A percentile compares a stretch with the other conserved stretches of the same genome.
These are phyloP conservation scores for Fistulinella prunicolor DNA, from an alignment of 768 basidiomycete species.

Conservation along the genomic window DNA sequence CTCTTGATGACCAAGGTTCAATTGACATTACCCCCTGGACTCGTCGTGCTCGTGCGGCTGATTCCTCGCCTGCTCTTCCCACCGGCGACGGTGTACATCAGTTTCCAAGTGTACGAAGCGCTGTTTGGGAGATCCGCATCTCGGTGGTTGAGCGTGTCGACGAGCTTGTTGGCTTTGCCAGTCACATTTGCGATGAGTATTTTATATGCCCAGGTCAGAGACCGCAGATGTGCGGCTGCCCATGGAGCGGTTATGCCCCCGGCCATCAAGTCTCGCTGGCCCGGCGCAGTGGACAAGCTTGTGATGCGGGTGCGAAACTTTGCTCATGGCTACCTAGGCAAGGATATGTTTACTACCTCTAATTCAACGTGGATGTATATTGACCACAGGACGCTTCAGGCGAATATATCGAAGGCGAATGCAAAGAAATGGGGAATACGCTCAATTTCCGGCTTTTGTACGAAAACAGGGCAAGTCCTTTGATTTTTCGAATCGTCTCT, in stretches of 20 bases:
- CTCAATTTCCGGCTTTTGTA: constrained; percentile 20
- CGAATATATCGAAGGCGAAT: constrained; percentile 12
- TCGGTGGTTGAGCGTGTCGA: constrained; percentile 12
- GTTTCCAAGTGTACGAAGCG: constrained; percentile 10
- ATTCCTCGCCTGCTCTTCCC: constrained; percentile 20
- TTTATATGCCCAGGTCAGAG: constrained; percentile 45
- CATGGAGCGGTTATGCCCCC: constrained; percentile 48
- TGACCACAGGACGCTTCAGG: constrained; percentile 4
- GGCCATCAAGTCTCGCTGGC: constrained; percentile 33
- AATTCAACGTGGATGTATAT: too few species aligned
- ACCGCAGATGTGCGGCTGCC: constrained; percentile 40
- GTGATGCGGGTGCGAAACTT: constrained; percentile 37
- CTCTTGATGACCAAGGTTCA: too few species aligned
- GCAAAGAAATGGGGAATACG: constrained; percentile 23
- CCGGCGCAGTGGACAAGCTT: constrained; percentile 49
- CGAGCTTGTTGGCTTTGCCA: constrained; percentile 27
- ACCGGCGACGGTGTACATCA: constrained; percentile 9
- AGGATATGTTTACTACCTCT: constrained; percentile 2
- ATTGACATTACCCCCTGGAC: constrained; percentile 24
- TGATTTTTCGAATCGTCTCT: neutral
- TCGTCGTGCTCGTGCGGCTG: constrained; percentile 25
- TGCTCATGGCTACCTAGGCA: constrained; percentile 48
- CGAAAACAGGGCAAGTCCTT: constrained; percentile 25
- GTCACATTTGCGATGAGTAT: constrained; percentile 16
- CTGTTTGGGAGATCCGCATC: constrained; percentile 2